These are phyloP conservation scores for Flammula alnicola DNA, from an alignment of 1,284 basidiomycete species.

Conservation along the genomic window DNA sequence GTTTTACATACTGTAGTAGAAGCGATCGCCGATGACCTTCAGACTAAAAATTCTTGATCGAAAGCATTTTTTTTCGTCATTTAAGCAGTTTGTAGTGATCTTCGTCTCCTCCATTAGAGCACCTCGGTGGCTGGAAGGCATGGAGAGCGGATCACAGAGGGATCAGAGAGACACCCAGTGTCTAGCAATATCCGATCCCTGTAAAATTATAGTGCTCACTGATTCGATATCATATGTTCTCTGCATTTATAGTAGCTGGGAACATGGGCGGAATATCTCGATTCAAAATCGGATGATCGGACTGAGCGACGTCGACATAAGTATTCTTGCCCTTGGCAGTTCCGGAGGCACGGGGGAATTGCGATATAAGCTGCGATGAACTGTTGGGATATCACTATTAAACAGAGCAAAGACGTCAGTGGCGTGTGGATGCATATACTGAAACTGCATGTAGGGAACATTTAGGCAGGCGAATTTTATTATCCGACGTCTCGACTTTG, in stretches of 20 bases:
- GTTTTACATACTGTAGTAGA: too few relatives aligned
- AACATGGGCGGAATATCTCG: conserved; percentile 1
- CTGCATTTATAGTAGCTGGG: not conserved
- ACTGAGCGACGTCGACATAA: conserved; percentile 4
- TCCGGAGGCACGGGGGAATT: conserved; percentile 16
- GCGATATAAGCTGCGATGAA: conserved; percentile 7
- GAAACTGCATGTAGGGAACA: conserved; percentile 6
- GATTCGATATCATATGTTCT: not conserved
- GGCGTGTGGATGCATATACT: conserved; percentile 5
- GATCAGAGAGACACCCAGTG: too few relatives aligned
- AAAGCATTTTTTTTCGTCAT: too few relatives aligned
- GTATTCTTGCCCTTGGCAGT: conserved; percentile 3
- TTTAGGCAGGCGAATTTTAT: conserved; percentile 5
- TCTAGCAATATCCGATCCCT: too few relatives aligned
- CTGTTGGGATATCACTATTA: conserved; percentile 6
- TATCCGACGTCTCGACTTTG: conserved; percentile 6
- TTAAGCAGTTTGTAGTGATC: too few relatives aligned
- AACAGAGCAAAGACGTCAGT: conserved; percentile 6
- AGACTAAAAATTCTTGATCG: too few relatives aligned
- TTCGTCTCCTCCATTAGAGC: too few relatives aligned
- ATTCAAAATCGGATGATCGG: conserved; percentile 10
- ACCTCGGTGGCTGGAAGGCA: too few relatives aligned
- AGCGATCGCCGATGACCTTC: too few relatives aligned
- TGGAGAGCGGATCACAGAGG: too few relatives aligned
- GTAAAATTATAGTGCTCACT: too few relatives aligned